Percentiles rank a stretch among this genome's conserved stretches.
phyloP scores from a whole-genome alignment of 169 alveolate genomes.

The Perkinsus marinus region DNA sequence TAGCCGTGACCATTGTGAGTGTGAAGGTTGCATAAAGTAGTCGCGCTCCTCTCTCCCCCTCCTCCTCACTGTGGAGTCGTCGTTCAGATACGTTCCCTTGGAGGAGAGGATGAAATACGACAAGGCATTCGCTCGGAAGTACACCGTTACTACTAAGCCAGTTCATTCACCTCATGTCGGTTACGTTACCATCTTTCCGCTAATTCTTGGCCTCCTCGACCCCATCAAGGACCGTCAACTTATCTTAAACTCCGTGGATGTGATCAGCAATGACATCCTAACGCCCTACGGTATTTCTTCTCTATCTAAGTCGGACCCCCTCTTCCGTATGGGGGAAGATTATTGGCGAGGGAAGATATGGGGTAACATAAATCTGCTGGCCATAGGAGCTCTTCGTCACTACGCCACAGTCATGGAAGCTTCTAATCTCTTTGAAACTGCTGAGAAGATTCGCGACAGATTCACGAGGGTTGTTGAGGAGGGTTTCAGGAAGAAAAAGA shows the following conservation, averaged over 20 bases:
- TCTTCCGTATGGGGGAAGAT: conserved; percentile 42
- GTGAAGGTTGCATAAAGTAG: conserved; percentile 29
- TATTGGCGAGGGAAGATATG: conserved; percentile 69
- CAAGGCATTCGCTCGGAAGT: conserved; percentile 8
- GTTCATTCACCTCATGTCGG: conserved; percentile 45
- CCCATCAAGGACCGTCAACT: too few species aligned
- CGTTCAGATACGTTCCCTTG: conserved; percentile 14
- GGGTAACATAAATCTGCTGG: conserved; percentile 27
- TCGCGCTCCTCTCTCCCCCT: neutral
- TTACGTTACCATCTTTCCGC: conserved; percentile 48
- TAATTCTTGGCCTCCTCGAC: conserved; percentile 17
- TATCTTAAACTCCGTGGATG: too few species aligned
- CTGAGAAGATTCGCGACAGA: too few species aligned
- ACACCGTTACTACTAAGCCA: too few species aligned
- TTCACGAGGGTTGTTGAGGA: conserved; percentile 5
- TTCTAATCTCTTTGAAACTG: too few species aligned
- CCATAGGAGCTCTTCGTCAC: too few species aligned
- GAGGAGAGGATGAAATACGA: conserved; percentile 22
- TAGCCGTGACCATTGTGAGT: conserved; percentile 32
- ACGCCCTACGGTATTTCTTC: conserved; percentile 47
- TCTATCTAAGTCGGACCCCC: conserved; percentile 42
- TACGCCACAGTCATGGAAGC: too few species aligned
- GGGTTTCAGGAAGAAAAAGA: neutral
- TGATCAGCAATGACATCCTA: conserved; percentile 34
- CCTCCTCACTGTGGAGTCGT: too few species aligned